A percentile compares a stretch with the other conserved stretches of the same genome.
These are phyloP conservation scores for Thraustotheca clavata DNA, from an alignment of 352 stramenopile species.

Conservation along the genomic window DNA sequence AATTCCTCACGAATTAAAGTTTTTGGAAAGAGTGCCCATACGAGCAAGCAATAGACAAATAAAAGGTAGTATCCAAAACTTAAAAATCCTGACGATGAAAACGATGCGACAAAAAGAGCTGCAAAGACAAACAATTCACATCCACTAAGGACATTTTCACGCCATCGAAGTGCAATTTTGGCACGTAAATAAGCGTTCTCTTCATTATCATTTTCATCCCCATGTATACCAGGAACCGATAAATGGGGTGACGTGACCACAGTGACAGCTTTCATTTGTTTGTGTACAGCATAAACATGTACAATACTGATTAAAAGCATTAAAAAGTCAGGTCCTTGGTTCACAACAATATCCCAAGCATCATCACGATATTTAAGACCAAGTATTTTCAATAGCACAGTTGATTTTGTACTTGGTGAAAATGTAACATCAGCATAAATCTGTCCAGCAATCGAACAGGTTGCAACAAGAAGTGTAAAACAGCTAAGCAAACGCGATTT, in stretches of 20 bases:
- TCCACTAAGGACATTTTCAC: constrained; percentile 20
- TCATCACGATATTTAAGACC: constrained; percentile 40
- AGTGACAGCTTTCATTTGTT: constrained; percentile 21
- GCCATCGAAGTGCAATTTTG: constrained; percentile 13
- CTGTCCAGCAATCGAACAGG: constrained; percentile 38
- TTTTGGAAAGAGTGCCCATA: constrained; percentile 59
- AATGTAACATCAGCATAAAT: constrained; percentile 24
- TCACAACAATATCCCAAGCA: constrained; percentile 32
- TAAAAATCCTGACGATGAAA: constrained; percentile 51
- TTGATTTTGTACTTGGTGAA: neutral
- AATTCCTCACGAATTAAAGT: constrained; percentile 54
- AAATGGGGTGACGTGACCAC: neutral
- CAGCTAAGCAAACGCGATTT: constrained; percentile 39
- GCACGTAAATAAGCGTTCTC: constrained; percentile 9
- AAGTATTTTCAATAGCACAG: constrained; percentile 25
- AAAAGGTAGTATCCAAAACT: constrained; percentile 53
- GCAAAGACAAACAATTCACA: constrained; percentile 42
- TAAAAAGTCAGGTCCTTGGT: constrained; percentile 47
- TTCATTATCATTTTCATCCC: constrained; percentile 22
- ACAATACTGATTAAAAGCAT: constrained; percentile 44
- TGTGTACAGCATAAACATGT: constrained; percentile 58
- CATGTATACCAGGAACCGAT: constrained; percentile 34
- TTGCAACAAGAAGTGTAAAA: constrained; percentile 39
- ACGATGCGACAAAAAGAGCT: constrained; percentile 52
- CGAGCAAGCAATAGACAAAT: constrained; percentile 44